phyloP scores from a whole-genome alignment of 257 asterid species.

The Lycium ferocissimum region DNA sequence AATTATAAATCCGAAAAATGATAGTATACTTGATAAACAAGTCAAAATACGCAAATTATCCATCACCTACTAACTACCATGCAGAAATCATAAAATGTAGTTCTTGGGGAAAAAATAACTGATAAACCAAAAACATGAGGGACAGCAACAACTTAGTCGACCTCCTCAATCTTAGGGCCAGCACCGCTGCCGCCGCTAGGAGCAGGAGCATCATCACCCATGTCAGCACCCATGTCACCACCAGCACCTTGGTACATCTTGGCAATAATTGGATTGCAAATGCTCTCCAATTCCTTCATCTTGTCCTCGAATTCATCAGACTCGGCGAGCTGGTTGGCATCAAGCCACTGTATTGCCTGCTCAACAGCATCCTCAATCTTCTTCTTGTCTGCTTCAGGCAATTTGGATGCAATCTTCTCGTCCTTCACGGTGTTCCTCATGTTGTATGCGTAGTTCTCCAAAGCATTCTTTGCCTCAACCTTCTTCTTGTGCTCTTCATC shows the following conservation, averaged over 20 bases:
- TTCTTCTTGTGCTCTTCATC: conserved; percentile 91
- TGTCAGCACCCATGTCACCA: conserved; percentile 50
- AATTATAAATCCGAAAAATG: conserved; percentile 17
- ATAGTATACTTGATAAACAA: conserved; percentile 24
- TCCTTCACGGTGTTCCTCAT: conserved; percentile 91
- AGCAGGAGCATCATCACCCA: conserved; percentile 60
- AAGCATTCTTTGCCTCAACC: conserved; percentile 75
- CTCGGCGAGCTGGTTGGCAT: conserved; percentile 46
- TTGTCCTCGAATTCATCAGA: conserved; percentile 48
- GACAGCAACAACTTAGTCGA: conserved; percentile 42
- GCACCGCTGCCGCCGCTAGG: conserved; percentile 50
- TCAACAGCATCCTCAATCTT: conserved; percentile 47
- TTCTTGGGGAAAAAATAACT: background rate
- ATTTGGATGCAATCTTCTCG: conserved; percentile 77
- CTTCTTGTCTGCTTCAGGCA: conserved; percentile 43
- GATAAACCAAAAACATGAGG: background rate
- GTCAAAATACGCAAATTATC: background rate
- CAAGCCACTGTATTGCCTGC: conserved; percentile 43
- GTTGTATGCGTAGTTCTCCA: conserved; percentile 87
- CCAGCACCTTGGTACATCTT: conserved; percentile 41
- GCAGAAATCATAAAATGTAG: background rate
- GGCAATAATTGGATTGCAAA: conserved; percentile 27
- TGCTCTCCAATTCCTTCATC: conserved; percentile 41
- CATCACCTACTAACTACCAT: background rate
- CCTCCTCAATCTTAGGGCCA: conserved; percentile 72